Evolutionary conservation across 2,329 filamentous ascomycete genomes (phyloP).

Genomic region (Microdochium trichocladiopsis): DNA sequence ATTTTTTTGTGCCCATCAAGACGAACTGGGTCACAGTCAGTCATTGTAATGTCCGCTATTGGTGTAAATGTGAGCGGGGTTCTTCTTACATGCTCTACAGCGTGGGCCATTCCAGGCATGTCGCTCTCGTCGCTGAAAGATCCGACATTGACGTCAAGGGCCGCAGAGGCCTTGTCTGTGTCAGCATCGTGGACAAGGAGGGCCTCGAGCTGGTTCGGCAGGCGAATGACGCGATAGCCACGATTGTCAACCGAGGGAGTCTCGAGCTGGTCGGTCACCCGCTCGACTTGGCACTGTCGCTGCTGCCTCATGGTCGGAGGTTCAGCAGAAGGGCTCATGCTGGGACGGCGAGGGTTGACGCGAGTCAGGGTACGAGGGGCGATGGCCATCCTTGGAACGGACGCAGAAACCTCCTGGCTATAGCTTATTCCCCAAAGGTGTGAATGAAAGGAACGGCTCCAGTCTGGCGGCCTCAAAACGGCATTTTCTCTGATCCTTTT

Average conservation of each 20-base stretch:
- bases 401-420: too few relatives aligned
- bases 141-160: constrained; percentile 91
- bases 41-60: too few relatives aligned
- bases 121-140: constrained; percentile 88
- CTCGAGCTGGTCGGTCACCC: constrained; percentile 66
- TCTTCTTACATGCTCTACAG: constrained; percentile 71
- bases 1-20: constrained; percentile 99
- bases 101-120: constrained; percentile 93
- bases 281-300: constrained; percentile 16
- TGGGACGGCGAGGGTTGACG: background rate
- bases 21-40: too few relatives aligned
- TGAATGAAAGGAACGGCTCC: too few relatives aligned
- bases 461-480: too few relatives aligned
- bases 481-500: too few relatives aligned
- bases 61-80: background rate
- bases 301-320: constrained; percentile 14
- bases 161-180: constrained; percentile 94
- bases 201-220: constrained; percentile 83
- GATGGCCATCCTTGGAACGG: too few relatives aligned
- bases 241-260: constrained; percentile 81
- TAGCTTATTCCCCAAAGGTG: too few relatives aligned
- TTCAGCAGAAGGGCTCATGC: constrained; percentile 5
- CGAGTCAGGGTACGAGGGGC: background rate
- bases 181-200: constrained; percentile 89
- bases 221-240: constrained; percentile 76